These are phyloP conservation scores for Gaertneriomyces semiglobifer DNA, from an alignment of 192 early-diverging fungal species.

Conservation along the genomic window DNA sequence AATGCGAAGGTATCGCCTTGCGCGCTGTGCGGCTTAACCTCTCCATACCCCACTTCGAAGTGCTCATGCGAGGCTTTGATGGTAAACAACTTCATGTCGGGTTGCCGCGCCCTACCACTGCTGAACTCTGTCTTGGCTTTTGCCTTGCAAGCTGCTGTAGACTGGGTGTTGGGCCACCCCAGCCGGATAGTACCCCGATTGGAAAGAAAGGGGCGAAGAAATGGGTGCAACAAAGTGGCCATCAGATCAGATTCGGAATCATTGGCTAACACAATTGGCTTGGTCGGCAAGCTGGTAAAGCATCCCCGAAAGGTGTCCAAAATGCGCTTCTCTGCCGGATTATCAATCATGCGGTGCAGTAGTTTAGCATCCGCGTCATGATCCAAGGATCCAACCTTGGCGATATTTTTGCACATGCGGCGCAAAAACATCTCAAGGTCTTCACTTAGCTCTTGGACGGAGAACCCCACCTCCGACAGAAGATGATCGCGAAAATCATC, in stretches of 20 bases:
- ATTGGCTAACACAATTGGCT: not conserved
- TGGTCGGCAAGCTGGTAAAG: not conserved
- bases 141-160: not conserved
- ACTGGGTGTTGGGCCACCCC: not conserved
- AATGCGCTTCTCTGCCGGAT: not conserved
- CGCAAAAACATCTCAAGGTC: not conserved
- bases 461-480: not conserved
- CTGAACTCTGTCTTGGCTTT: not conserved
- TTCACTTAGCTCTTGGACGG: not conserved
- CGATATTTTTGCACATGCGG: not conserved
- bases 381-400: not conserved
- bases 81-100: not conserved
- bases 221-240: not conserved
- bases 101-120: not conserved
- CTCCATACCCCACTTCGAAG: not conserved
- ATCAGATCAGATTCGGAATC: not conserved
- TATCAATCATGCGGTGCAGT: not conserved
- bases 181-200: not conserved
- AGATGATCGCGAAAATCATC: not conserved
- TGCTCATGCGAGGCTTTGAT: conserved; percentile 1
- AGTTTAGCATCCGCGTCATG: not conserved
- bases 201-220: not conserved
- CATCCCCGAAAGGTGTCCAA: not conserved
- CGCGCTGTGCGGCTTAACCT: not conserved
- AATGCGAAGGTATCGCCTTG: not conserved